phyloP scores from a whole-genome alignment of 805 yeast genomes.

The Gaillardinia entomophila region DNA sequence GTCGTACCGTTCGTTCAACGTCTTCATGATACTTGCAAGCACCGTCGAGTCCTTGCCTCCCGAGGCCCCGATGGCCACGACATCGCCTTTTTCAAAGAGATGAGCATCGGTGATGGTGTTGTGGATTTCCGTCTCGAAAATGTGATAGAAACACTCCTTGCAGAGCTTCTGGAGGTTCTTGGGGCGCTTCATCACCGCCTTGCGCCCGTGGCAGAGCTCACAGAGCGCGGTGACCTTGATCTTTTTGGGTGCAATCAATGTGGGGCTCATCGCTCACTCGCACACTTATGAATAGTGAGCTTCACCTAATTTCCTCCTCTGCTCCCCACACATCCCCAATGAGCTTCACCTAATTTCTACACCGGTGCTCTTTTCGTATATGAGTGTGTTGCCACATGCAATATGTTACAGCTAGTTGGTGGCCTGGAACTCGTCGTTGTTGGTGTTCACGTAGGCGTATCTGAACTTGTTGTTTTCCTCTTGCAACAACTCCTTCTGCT shows the following conservation, averaged over 20 bases:
- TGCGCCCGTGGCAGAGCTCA: conserved; percentile 75
- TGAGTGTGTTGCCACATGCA: no score
- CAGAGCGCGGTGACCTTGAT: conserved; percentile 50
- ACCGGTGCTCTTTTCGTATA: no score
- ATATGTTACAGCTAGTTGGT: conserved; percentile 10
- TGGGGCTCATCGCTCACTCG: no score
- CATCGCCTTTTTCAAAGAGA: conserved; percentile 75
- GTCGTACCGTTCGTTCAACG: conserved; percentile 79
- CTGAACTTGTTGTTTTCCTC: conserved; percentile 38
- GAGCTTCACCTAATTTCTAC: no score
- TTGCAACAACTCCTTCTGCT: conserved; percentile 21
- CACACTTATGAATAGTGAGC: no score
- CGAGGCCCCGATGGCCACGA: conserved; percentile 95
- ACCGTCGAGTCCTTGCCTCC: conserved; percentile 99
- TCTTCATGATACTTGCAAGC: conserved; percentile 78
- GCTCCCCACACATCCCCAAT: no score
- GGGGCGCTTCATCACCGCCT: conserved; percentile 87
- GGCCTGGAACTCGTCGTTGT: conserved; percentile 40
- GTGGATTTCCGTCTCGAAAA: conserved; percentile 94
- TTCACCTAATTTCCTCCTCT: no score
- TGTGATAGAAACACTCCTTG: conserved; percentile 81
- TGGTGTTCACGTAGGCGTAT: conserved; percentile 38
- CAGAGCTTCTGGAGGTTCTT: conserved; percentile 87
- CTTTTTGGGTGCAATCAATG: no score
- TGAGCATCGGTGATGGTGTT: conserved; percentile 69